Evolutionary conservation across 108 stramenopile species (phyloP).

Genomic region (Nitzschia palea): DNA sequence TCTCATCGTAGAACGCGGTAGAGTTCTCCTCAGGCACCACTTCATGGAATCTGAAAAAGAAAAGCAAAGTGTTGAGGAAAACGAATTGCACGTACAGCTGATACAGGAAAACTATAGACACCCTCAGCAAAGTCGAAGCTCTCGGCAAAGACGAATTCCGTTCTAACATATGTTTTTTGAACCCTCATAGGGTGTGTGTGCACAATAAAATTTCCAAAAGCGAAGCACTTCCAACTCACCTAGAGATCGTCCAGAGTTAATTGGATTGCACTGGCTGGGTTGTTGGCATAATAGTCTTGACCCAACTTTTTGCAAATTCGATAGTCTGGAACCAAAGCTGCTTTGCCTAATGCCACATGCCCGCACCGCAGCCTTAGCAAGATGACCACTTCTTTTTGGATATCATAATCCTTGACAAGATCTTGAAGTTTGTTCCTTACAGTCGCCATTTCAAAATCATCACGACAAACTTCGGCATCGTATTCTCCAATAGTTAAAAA

Average conservation of each 20-base stretch:
- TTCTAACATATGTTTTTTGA: constrained; percentile 24
- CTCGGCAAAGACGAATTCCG: constrained; percentile 3
- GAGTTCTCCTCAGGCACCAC: too few relatives aligned
- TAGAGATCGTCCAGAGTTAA: constrained; percentile 77
- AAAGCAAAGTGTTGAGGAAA: too few relatives aligned
- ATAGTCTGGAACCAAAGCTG: constrained; percentile 72
- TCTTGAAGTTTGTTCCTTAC: constrained; percentile 57
- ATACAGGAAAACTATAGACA: background rate
- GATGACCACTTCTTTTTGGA: constrained; percentile 59
- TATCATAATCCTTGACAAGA: constrained; percentile 65
- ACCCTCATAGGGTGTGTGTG: constrained; percentile 3
- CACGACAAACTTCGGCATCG: constrained; percentile 76
- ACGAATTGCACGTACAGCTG: too few relatives aligned
- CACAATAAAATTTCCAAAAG: background rate
- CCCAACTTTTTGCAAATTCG: constrained; percentile 68
- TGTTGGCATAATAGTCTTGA: constrained; percentile 65
- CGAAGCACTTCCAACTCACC: background rate
- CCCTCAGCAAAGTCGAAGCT: constrained; percentile 17
- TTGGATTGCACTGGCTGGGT: constrained; percentile 58
- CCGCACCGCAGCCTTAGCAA: constrained; percentile 81
- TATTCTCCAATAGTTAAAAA: constrained; percentile 83
- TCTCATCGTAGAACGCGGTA: too few relatives aligned
- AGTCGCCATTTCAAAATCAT: constrained; percentile 83
- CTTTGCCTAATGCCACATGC: constrained; percentile 71
- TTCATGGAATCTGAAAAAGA: too few relatives aligned